Evolutionary conservation across 2,329 filamentous ascomycete genomes (phyloP).

Genomic region (Ceratocystis destructans): DNA sequence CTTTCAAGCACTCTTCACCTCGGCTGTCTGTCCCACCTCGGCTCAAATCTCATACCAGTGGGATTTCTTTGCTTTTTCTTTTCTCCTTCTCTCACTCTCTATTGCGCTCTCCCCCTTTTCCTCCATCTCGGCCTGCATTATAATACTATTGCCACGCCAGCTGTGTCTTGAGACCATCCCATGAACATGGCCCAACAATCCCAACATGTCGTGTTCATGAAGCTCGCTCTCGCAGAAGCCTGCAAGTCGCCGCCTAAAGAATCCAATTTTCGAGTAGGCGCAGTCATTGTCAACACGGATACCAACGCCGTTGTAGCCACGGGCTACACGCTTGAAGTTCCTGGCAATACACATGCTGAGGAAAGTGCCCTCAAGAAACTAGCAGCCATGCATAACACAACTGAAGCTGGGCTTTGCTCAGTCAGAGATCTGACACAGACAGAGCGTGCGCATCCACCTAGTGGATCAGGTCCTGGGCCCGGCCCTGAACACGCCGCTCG

Average conservation of each 20-base stretch:
- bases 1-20: background rate
- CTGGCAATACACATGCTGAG: conserved; percentile 92
- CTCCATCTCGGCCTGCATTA: background rate
- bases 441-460: conserved; percentile 21
- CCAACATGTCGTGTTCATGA: conserved; percentile 5
- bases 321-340: conserved; percentile 80
- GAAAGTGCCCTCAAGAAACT: conserved; percentile 80
- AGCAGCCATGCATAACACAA: conserved; percentile 28
- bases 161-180: background rate
- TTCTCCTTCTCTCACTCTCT: background rate
- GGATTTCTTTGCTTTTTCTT: background rate
- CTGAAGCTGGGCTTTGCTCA: conserved; percentile 32
- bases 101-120: background rate
- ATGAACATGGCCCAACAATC: background rate
- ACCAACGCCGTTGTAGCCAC: conserved; percentile 53
- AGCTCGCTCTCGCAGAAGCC: conserved; percentile 15
- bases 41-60: background rate
- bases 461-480: too few species aligned
- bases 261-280: conserved; percentile 87
- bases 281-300: conserved; percentile 55
- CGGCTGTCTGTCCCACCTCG: background rate
- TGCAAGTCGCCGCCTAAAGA: conserved; percentile 55
- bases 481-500: too few species aligned
- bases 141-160: background rate
- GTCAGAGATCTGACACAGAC: conserved; percentile 28